Conservation (phyloP, 805 yeast species). For the Jamesozyma spencerorum region DNA sequence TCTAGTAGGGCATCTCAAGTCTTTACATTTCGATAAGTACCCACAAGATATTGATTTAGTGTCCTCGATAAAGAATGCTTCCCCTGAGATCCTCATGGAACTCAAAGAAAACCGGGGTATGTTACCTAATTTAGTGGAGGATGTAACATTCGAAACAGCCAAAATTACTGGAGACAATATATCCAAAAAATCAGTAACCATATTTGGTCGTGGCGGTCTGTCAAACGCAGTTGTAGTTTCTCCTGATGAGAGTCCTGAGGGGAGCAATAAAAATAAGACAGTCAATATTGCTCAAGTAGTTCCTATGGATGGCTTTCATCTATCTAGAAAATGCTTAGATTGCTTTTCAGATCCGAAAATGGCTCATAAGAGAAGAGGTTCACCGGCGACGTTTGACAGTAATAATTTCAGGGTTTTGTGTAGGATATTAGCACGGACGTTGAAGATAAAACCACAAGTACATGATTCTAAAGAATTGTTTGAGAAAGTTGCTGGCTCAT, state of each 20-base stretch:
- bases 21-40: background rate
- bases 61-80: slow-evolving; percentile 2
- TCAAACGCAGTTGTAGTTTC: slow-evolving; percentile 18
- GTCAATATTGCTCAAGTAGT: slow-evolving; percentile 35
- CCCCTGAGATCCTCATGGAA: slow-evolving; percentile 7
- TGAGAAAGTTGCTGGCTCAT: slow-evolving; percentile 15
- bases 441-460: slow-evolving; percentile 12
- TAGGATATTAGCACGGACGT: slow-evolving; percentile 14
- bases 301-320: slow-evolving; percentile 74
- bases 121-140: slow-evolving; percentile 17
- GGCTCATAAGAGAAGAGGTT: slow-evolving; percentile 65
- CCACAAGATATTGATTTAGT: slow-evolving; percentile 4
- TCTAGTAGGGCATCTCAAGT: slow-evolving; percentile 2
- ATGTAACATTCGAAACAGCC: slow-evolving; percentile 15
- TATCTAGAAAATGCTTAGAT: slow-evolving; percentile 41
- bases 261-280: slow-evolving; percentile 3
- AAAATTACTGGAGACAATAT: slow-evolving; percentile 8
- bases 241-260: background rate
- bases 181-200: slow-evolving; percentile 11
- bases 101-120: slow-evolving; percentile 12
- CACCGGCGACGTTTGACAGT: slow-evolving; percentile 80
- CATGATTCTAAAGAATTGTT: slow-evolving; percentile 5
- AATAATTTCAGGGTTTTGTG: slow-evolving; percentile 27
- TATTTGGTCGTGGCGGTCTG: slow-evolving; percentile 27
- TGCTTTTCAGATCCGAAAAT: slow-evolving; percentile 43